Conservation (phyloP, 306 rosid species). For the cucumber (Cucumis sativus) region DNA sequence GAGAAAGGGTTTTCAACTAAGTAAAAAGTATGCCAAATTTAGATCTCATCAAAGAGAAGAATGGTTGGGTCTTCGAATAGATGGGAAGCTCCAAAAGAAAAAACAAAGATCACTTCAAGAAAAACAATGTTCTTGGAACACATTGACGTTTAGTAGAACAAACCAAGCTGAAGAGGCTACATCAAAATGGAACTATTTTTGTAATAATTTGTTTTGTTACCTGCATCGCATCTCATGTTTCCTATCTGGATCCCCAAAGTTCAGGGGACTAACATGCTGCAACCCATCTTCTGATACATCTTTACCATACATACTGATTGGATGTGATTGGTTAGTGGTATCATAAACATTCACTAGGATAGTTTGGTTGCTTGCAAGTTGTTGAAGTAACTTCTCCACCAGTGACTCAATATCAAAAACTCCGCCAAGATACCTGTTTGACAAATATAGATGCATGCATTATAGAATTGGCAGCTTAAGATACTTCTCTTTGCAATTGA, state of each 20-base stretch:
- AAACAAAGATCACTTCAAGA: not conserved
- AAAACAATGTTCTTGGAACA: not conserved
- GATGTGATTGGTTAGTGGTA: slow-evolving; percentile 63
- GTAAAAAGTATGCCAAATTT: not conserved
- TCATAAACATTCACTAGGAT: slow-evolving; percentile 88
- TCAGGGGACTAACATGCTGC: slow-evolving; percentile 54
- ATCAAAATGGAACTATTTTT: not conserved
- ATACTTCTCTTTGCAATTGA: not conserved
- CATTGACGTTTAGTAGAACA: not conserved
- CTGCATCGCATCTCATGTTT: slow-evolving; percentile 99
- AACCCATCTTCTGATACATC: slow-evolving; percentile 51
- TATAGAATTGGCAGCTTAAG: not conserved
- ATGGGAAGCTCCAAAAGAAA: not conserved
- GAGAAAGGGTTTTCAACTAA: too few relatives aligned
- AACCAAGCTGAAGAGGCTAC: not conserved
- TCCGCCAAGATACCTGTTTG: slow-evolving; percentile 91
- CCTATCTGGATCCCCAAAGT: slow-evolving; percentile 89
- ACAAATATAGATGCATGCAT: not conserved
- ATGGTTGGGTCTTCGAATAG: not conserved
- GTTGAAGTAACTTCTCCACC: slow-evolving; percentile 93
- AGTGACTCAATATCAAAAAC: slow-evolving; percentile 86
- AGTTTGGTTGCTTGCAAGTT: slow-evolving; percentile 93
- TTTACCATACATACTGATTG: slow-evolving; percentile 88
- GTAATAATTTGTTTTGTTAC: slow-evolving; percentile 18
- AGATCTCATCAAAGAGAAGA: not conserved